Base-by-base conservation (phyloP, 2,329 filamentous ascomycete species). In the Colletotrichum endophyticum region DNA sequence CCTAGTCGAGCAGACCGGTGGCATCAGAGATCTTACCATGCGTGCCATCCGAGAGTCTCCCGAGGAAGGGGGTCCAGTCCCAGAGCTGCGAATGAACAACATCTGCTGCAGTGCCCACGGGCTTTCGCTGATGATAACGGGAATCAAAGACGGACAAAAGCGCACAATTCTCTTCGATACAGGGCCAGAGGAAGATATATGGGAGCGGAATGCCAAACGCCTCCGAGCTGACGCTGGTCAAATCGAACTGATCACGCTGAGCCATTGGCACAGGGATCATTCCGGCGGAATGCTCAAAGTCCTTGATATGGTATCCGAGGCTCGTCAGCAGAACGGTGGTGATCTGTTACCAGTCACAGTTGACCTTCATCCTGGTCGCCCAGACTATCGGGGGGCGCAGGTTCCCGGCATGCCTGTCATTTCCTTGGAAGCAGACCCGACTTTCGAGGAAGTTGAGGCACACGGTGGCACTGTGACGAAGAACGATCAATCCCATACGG, bases 191-290 rank as follows among this genome's bases (percentile, higher is more conserved):
- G 89, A 87, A 59, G 85, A 86, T 9, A 82, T 85, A 5, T 91
- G 88, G 86, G 86, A 88, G 78, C 82, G 84, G n/a, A 91, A 91
- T 77, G 85, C 83, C 6, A 85, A 81, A 6, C 84, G 89, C 3
- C 80, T 91, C 28, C 13, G 34, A 16, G 56, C 56, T 6, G 34
- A 70, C 16, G 32, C 36, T 25, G 34, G 67, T 34, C 67, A 49
- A 6, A 59, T 70, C 25, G 89, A 90, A 77, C 73, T 86, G 16
- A 85, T 90, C 25, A 85, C 89, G 64, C 81, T 91, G 28, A 89
- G 88, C 7, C 87, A 90, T 78, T 90, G 89, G 89, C 88, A 91
- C 81, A 85, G 89, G 53, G 88, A 91, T 77, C 88, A 91, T 78
- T 90, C 88, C 30, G 88, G 88, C 32, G 89, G 89, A 7, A 84